These are phyloP conservation scores for Sphaerulina musiva DNA, from an alignment of 2,329 filamentous ascomycete genomes.

Conservation along the genomic window DNA sequence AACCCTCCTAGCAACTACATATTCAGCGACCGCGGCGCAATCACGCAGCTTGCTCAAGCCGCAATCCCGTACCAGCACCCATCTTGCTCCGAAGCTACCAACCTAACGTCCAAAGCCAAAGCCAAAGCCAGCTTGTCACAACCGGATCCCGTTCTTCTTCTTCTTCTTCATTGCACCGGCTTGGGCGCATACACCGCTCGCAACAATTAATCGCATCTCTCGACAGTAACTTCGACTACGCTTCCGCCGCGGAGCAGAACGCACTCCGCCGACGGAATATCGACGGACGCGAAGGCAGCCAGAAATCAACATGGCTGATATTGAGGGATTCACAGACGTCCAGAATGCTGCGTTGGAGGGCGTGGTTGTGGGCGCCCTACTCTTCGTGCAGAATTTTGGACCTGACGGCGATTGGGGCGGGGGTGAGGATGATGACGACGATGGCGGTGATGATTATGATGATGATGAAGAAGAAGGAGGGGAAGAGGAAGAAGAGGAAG, in stretches of 20 bases:
- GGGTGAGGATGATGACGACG: slow-evolving; percentile 2
- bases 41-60: not conserved
- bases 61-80: not conserved
- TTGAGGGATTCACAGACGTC: slow-evolving; percentile 15
- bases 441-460: slow-evolving; percentile 6
- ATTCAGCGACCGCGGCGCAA: not conserved
- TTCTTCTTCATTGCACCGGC: not conserved
- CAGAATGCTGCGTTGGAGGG: slow-evolving; percentile 13
- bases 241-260: not conserved
- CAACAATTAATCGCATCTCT: not conserved
- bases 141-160: not conserved
- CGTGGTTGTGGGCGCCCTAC: slow-evolving; percentile 19
- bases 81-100: not conserved
- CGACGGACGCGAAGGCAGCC: not conserved
- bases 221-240: not conserved
- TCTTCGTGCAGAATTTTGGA: slow-evolving; percentile 14
- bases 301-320: slow-evolving; percentile 13
- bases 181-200: not conserved
- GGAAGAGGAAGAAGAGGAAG: slow-evolving; percentile 8
- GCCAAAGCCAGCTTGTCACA: not conserved
- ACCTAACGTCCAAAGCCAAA: not conserved
- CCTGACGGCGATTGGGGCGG: not conserved
- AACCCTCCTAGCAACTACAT: not conserved
- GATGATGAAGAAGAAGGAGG: slow-evolving; percentile 11
- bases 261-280: not conserved